phyloP scores from a whole-genome alignment of 1,139 yeast species.

The Kluyveromyces sp. region DNA sequence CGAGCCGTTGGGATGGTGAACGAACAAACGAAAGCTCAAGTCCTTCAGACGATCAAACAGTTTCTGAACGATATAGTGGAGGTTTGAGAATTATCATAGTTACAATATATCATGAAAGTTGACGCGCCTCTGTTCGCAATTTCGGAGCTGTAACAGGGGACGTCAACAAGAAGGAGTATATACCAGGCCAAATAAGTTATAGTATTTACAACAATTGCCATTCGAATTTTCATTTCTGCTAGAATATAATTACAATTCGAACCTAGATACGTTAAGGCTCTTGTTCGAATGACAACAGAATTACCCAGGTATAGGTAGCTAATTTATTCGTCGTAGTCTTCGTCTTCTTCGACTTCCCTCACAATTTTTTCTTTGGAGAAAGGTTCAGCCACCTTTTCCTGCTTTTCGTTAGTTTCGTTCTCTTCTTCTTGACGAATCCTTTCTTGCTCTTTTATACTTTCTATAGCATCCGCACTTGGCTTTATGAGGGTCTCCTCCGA shows the following conservation, averaged over 20 bases:
- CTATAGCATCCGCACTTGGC: slow-evolving; percentile 39
- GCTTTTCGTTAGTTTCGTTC: slow-evolving; percentile 19
- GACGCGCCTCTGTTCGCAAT: too few relatives aligned
- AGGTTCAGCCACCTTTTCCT: slow-evolving; percentile 28
- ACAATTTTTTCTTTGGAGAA: slow-evolving; percentile 52
- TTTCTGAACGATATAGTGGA: slow-evolving; percentile 48
- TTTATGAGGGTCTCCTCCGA: slow-evolving; percentile 31
- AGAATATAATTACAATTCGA: not conserved
- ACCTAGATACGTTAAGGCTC: not conserved
- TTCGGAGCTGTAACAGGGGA: not conserved
- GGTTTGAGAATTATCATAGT: slow-evolving; percentile 3
- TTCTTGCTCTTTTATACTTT: slow-evolving; percentile 39
- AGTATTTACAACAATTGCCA: not conserved
- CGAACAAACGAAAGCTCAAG: slow-evolving; percentile 51
- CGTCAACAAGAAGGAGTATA: not conserved
- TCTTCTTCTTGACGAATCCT: slow-evolving; percentile 35
- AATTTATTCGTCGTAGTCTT: slow-evolving; percentile 66
- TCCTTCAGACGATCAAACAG: slow-evolving; percentile 49
- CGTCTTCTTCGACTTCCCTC: slow-evolving; percentile 75
- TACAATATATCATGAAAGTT: too few relatives aligned
- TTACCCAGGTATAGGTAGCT: not conserved
- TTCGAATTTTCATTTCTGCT: not conserved
- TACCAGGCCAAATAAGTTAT: too few relatives aligned
- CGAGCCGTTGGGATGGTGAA: slow-evolving; percentile 65
- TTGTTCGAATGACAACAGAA: not conserved